Evolutionary conservation across 164 flowering plant species (phyloP), one percentile per base, ranked within the genome.

Genomic region (Vitis rotundifolia): DNA sequence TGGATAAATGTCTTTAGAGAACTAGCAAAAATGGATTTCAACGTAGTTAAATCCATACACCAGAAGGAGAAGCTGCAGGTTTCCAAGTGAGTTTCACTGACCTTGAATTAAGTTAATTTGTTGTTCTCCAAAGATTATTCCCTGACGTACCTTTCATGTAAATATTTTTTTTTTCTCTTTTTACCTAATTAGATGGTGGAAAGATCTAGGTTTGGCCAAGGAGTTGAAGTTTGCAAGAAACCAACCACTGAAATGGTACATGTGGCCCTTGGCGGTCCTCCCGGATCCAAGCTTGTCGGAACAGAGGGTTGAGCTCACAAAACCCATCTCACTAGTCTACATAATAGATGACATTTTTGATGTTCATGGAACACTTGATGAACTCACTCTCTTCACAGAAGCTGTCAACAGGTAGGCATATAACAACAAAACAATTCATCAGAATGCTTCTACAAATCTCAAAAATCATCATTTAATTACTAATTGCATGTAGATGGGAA

Each of bases 291-390:
- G 52, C 49, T 61, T 76, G 26, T 81, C 89, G 2, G 63, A 80
- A 48, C 70, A 70, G 49, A 79, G 95, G 55, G 49, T 84, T 12
- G 82, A 82, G 48, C 75, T 86, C 16, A 76, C 90, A 8, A 90
- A 90, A 63, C 59, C 80, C 26, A 81, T 84, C 22, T 62, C 91
- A 15, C 60, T 91, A 0, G 28, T 89, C 55, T 86, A 80, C 64
- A 3, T 89, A 6, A 80, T 91, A 1, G 97, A 91, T 59, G 97
- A 91, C 59, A 84, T 88, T 44, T 89, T 76, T 51, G 93, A 91
- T 73, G 63, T 87, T 51, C 73, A 82, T 57, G 93, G 92, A 8
- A 76, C 81, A 0, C 66, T 79, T 1, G 85, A 91, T 6, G 85
- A 89, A 28, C 84, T 91, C 47, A 60, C 68, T 2, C 77, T 84